Base-by-base conservation (phyloP, 768 basidiomycete genomes). In the Cantharellus anzutake region DNA sequence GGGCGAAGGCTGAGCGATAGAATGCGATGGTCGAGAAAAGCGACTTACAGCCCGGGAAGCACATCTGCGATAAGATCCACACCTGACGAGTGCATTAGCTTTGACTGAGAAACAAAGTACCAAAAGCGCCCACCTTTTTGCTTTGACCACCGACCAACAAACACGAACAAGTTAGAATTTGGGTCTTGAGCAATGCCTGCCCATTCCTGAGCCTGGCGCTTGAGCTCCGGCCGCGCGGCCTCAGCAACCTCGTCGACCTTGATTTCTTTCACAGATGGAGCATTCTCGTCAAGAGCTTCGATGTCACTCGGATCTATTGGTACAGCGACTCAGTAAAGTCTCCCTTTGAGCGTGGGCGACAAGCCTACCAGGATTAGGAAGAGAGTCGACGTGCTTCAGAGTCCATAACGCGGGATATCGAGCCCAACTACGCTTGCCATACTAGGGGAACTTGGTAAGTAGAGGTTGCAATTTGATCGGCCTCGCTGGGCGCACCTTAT, bases 71-170 rank as follows among this genome's bases (percentile, higher is more conserved):
- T 96, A 50, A 96, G 74, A 72, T 96, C 92, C n/a, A 96, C 90
- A 71, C 87, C 42, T 60, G 35, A 11, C 7, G 35, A 55, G 38
- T 7, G 52, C 14, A 57, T 37, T 38, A 39, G n/a, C n/a, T 16
- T 29, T 5, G 20, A 50, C 57, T 41, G 3, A 5, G 7, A n/a
- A 48, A 59, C 29, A 37, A 14, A 42, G 16, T 4, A 34, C 48
- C 5, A 58, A 16, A 4, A 37, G 34, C 5, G 11, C 59, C 5
- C 44, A 61, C 71, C 92, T 71, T 96, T 96, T 71, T 96, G 92
- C 71, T 94, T 96, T 3, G 92, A 96, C 92, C 92, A 96, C 63
- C 92, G 84, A 68, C 92, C 92, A 63, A 96, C 92, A 71, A 96
- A 94, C 63, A 96, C 92, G 68, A 96, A 94, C 53, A 96, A 70